Base-by-base conservation (phyloP, 805 yeast genomes). In the Myxozyma geophila region DNA sequence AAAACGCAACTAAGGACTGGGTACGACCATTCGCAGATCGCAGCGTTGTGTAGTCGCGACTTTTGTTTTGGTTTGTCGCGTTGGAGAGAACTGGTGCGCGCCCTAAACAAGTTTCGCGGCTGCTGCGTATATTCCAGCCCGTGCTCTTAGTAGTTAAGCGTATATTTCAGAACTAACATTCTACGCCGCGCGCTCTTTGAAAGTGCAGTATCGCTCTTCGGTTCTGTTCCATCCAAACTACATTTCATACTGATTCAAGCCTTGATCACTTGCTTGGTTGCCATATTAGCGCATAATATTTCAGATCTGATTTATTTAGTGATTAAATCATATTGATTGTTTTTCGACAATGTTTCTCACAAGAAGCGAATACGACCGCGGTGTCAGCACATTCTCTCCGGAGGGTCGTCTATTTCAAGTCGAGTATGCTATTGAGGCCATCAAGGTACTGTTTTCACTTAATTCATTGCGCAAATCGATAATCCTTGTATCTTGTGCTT, bases 361-460 rank as follows among this genome's bases (percentile, higher is more conserved):
- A n/a, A 89, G 99, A 87, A 89, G 96, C 79, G 99, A 95, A 82
- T 95, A 95, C 77, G 99, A 95, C 76, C 89, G 99, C 77, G 99
- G 99, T 68, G 99, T 95, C 55, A 89, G 96, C 74, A 96, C 99
- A 8, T 95, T 96, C 77, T 92, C 98, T 1, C 99, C 99, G 33
- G 99, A 96, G 76, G 99, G 99, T 33, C 89, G 99, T 75, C 81
- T 95, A 66, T 95, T 95, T 80, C 99, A 95, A 79, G 99, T 95
- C 50, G 99, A 95, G 77, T 95, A 95, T 77, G 95, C 99, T 9
- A 80, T 95, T 62, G 99, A 95, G 77, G 99, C 99, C 53, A 95
- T 95, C 77, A 95, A 95, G 74, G 82, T 88, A 55, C n/a, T 35
- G 52, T 35, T 50, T 50, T 10, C 44, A 17, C 19, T 10, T 23